A percentile compares a stretch with the other conserved stretches of the same genome.
Evolutionary conservation across 805 yeast genomes (phyloP).

Genomic region (Metschnikowia noctiluminum): DNA sequence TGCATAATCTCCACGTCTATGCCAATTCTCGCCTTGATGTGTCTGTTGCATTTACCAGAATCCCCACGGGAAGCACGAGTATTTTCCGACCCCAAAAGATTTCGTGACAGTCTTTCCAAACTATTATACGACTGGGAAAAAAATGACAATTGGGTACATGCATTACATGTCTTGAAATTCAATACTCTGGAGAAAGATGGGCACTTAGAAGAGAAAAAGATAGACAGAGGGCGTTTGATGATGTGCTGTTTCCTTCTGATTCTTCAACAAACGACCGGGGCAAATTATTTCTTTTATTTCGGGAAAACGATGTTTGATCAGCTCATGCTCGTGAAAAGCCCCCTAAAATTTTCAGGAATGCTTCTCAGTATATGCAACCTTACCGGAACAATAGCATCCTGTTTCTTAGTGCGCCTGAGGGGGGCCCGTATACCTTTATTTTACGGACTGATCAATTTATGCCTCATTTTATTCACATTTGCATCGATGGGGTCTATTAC

Average conservation of each 20-base stretch:
- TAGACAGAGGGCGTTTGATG: conserved; percentile 2
- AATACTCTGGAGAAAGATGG: not conserved
- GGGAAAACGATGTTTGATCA: conserved; percentile 23
- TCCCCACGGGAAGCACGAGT: conserved; percentile 3
- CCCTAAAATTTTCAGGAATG: conserved; percentile 12
- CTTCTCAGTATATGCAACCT: conserved; percentile 21
- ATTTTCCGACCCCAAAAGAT: conserved; percentile 1
- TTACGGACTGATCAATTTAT: conserved; percentile 7
- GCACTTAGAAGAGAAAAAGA: not conserved
- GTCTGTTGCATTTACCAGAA: conserved; percentile 5
- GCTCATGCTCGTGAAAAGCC: not conserved
- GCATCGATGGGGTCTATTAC: conserved; percentile 6
- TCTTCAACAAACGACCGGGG: conserved; percentile 36
- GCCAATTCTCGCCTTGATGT: conserved; percentile 4
- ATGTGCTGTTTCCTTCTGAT: conserved; percentile 25
- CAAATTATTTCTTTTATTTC: conserved; percentile 32
- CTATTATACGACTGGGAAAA: conserved; percentile 1
- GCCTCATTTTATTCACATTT: conserved; percentile 3
- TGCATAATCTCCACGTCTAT: not conserved
- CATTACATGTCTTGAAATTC: conserved; percentile 1
- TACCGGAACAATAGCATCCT: conserved; percentile 19
- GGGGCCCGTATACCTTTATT: conserved; percentile 13
- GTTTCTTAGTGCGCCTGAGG: conserved; percentile 15
- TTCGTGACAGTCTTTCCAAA: not conserved
- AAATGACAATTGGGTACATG: not conserved